These are phyloP conservation scores for Aspergillus carlsbadensis DNA, from an alignment of 495 filamentous ascomycete species.

Conservation along the genomic window DNA sequence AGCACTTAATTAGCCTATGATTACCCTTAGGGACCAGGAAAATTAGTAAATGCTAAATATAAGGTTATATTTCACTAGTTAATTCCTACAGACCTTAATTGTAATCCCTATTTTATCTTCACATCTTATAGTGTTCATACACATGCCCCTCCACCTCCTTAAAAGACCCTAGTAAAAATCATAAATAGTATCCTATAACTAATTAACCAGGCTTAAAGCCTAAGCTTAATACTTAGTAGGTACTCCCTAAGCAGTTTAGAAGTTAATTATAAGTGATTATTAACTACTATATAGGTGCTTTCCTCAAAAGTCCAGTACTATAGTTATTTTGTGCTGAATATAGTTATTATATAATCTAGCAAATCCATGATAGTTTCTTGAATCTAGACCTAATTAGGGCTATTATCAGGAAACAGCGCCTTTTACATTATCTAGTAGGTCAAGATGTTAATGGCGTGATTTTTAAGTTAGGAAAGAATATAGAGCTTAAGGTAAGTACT, in stretches of 20 bases:
- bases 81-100: too few species aligned
- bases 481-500: neutral
- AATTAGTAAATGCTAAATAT: too few species aligned
- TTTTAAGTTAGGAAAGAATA: neutral
- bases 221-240: neutral
- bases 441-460: neutral
- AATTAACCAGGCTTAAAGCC: neutral
- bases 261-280: neutral
- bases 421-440: neutral
- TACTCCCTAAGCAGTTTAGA: neutral
- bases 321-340: neutral
- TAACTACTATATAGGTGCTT: neutral
- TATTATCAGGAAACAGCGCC: neutral
- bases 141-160: too few species aligned
- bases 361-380: neutral
- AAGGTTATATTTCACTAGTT: too few species aligned
- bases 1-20: neutral
- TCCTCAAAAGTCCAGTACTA: neutral
- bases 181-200: too few species aligned
- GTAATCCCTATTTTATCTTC: too few species aligned
- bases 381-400: neutral
- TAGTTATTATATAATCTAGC: neutral
- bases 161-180: too few species aligned
- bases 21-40: too few species aligned
- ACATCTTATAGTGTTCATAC: too few species aligned